phyloP scores from a whole-genome alignment of 768 basidiomycete species.

The Candolleomyces aberdarensis region DNA sequence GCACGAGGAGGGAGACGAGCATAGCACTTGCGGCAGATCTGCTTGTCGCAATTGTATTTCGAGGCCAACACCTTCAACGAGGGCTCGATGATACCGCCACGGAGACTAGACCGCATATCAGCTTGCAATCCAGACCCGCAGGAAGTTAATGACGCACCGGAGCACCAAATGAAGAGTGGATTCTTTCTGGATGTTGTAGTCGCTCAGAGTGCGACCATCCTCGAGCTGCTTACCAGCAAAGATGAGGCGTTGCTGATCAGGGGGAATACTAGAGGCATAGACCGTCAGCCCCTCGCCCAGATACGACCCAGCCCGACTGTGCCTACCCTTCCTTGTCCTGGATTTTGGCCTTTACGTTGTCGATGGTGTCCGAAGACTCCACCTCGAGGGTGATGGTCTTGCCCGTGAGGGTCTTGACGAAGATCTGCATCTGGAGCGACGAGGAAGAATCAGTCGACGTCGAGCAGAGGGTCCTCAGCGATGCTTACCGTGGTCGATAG shows the following conservation, averaged over 20 bases:
- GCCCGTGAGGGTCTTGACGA: slow-evolving; percentile 82
- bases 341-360: slow-evolving; percentile 85
- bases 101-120: slow-evolving; percentile 55
- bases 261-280: slow-evolving; percentile 63
- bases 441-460: slow-evolving; percentile 12
- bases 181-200: slow-evolving; percentile 99
- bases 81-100: slow-evolving; percentile 98
- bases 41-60: slow-evolving; percentile 99
- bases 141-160: slow-evolving; percentile 53
- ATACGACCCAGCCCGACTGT: background rate
- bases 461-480: slow-evolving; percentile 12
- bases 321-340: slow-evolving; percentile 52
- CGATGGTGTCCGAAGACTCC: slow-evolving; percentile 94
- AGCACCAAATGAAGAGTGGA: slow-evolving; percentile 97
- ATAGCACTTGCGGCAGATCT: slow-evolving; percentile 99
- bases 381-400: slow-evolving; percentile 99
- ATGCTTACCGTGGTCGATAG: slow-evolving; percentile 30
- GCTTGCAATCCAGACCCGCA: background rate
- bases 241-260: slow-evolving; percentile 93
- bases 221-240: slow-evolving; percentile 99
- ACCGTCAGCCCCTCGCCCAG: background rate
- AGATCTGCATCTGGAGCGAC: slow-evolving; percentile 46
- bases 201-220: slow-evolving; percentile 92
- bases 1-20: slow-evolving; percentile 99
- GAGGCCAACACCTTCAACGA: slow-evolving; percentile 95